A percentile compares a stretch with the other conserved stretches of the same genome.
Evolutionary conservation across 2,329 filamentous ascomycete genomes (phyloP).

Genomic region (Pseudogymnoascus sp.): DNA sequence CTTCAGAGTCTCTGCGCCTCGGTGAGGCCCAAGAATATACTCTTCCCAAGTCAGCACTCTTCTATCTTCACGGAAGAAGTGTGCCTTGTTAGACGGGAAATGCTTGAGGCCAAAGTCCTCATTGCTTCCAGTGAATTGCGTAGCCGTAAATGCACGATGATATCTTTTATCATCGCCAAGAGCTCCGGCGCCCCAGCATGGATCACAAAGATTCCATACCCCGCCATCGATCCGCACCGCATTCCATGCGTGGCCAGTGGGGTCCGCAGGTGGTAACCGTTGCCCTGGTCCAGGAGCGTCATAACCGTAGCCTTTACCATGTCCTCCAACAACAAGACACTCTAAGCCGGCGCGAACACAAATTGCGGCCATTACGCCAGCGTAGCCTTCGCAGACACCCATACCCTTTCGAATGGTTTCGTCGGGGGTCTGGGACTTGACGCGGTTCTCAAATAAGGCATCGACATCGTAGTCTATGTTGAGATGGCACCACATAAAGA

Average conservation of each 20-base stretch:
- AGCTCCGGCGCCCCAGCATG: constrained; percentile 86
- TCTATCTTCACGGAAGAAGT: constrained; percentile 72
- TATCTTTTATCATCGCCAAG: constrained; percentile 53
- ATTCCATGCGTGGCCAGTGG: constrained; percentile 80
- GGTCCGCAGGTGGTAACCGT: constrained; percentile 54
- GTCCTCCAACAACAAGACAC: constrained; percentile 64
- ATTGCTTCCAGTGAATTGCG: constrained; percentile 56
- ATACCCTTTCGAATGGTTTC: constrained; percentile 69
- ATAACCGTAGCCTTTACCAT: constrained; percentile 83
- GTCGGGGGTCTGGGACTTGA: constrained; percentile 61
- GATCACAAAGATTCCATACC: constrained; percentile 84
- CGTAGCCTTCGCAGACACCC: constrained; percentile 90
- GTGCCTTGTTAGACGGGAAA: constrained; percentile 60
- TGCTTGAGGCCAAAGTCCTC: constrained; percentile 76
- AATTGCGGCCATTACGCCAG: constrained; percentile 70
- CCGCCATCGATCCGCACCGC: constrained; percentile 80
- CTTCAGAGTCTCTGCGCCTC: constrained; percentile 39
- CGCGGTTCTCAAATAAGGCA: constrained; percentile 66
- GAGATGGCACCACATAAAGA: constrained; percentile 94
- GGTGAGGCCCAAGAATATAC: constrained; percentile 60
- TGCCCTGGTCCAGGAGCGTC: constrained; percentile 54
- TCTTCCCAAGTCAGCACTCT: constrained; percentile 68
- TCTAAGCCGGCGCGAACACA: constrained; percentile 74
- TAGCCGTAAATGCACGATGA: constrained; percentile 59
- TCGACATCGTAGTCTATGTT: constrained; percentile 81